Percentiles rank a stretch among this genome's conserved stretches.
Evolutionary conservation across 305 asterid species (phyloP).

Genomic region (Fraxinus nigra): DNA sequence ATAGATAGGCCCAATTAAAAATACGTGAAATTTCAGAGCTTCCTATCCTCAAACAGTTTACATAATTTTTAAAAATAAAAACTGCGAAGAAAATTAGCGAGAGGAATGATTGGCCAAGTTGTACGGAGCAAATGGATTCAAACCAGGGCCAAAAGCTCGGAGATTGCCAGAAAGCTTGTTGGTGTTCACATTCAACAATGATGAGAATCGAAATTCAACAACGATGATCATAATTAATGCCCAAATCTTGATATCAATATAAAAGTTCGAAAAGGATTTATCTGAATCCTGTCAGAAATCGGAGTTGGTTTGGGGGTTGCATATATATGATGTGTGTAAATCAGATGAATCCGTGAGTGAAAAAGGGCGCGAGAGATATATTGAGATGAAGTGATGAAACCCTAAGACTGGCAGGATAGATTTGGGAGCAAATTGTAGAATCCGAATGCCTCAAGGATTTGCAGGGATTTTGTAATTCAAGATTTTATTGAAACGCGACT

Average conservation of each 20-base stretch:
- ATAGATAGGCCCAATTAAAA: slow-evolving; percentile 17
- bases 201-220: slow-evolving; percentile 38
- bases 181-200: slow-evolving; percentile 43
- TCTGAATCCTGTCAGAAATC: neutral
- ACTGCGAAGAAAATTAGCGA: slow-evolving; percentile 49
- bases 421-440: neutral
- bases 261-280: neutral
- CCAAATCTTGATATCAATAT: slow-evolving; percentile 25
- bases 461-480: neutral
- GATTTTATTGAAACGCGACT: too few species aligned
- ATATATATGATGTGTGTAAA: slow-evolving; percentile 16
- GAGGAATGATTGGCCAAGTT: slow-evolving; percentile 77
- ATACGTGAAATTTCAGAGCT: slow-evolving; percentile 27
- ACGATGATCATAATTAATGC: slow-evolving; percentile 48
- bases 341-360: neutral
- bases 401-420: slow-evolving; percentile 31
- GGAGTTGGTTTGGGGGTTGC: slow-evolving; percentile 42
- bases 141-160: slow-evolving; percentile 89
- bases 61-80: slow-evolving; percentile 29
- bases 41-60: slow-evolving; percentile 23
- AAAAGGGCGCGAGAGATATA: neutral
- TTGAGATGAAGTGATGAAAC: slow-evolving; percentile 31
- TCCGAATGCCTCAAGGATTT: neutral
- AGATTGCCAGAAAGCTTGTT: slow-evolving; percentile 48
- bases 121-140: slow-evolving; percentile 90